These are phyloP conservation scores for Echinochloa phyllopogon DNA, from an alignment of 176 grass and related monocot genomes.

Conservation along the genomic window DNA sequence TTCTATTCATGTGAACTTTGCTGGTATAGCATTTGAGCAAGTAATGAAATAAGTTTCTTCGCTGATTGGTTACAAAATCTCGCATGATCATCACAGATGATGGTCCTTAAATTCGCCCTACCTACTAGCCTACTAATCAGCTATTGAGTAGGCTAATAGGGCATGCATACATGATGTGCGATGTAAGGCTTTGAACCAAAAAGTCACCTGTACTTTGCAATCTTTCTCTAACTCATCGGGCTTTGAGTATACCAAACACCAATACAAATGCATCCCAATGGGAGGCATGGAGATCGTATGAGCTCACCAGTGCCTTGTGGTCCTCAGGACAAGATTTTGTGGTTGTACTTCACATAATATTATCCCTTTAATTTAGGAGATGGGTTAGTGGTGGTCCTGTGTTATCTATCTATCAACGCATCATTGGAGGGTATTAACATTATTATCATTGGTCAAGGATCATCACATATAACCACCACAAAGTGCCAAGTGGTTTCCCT, in stretches of 20 bases:
- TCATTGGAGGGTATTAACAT: constrained; percentile 50
- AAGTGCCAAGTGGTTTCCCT: constrained; percentile 46
- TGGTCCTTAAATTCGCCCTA: neutral
- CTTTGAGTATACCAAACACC: constrained; percentile 45
- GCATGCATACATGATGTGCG: constrained; percentile 29
- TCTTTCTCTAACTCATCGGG: constrained; percentile 18
- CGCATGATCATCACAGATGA: neutral
- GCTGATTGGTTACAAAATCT: neutral
- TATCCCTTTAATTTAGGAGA: constrained; percentile 30
- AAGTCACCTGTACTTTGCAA: constrained; percentile 19
- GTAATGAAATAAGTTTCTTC: neutral
- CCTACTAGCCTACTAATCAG: neutral
- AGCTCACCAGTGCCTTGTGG: constrained; percentile 54
- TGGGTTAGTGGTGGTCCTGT: constrained; percentile 32
- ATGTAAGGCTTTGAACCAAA: constrained; percentile 22
- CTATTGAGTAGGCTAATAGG: neutral
- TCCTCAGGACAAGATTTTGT: constrained; percentile 57
- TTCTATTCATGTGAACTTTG: neutral
- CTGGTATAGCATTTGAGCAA: neutral
- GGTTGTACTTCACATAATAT: constrained; percentile 40
- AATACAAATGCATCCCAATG: constrained; percentile 49
- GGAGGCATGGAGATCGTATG: constrained; percentile 48
- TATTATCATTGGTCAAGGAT: constrained; percentile 55
- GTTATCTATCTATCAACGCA: constrained; percentile 16
- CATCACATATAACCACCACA: constrained; percentile 30